Base-by-base conservation (phyloP, 306 rosid genomes). In the Prunus mira region DNA sequence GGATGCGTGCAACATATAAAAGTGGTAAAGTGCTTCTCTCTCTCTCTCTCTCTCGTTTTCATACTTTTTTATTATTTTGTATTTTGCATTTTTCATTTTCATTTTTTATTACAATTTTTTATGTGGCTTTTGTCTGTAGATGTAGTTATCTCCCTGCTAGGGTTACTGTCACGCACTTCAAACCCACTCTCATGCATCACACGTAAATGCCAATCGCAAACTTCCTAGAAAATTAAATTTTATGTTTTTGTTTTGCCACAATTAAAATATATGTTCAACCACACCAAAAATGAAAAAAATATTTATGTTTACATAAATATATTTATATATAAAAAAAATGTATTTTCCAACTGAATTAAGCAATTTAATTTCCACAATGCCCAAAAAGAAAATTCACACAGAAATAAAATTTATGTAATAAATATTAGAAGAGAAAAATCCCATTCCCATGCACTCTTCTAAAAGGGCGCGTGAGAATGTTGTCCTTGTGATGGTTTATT, bases 1-100 rank as follows among this genome's bases (percentile, higher is more conserved):
- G 91, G 93, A 90, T 91, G 93, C 96, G 93, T 91, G 97, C 97
- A 89, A 86, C 88, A 91, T 88, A 90, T 90, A 90, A 91, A 91
- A 93, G 93, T 91, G 89, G 96, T 87, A 91, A 91, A 94, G 98
- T 88, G 87, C 80, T 69, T 24, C 84, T 47, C 79, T 54, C 81
- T 47, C 81, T 54, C 81, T 47, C 81, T 32, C 77, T 43, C 71
- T 47, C 50, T 72, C 68, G 54, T 58, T 61, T 24, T 64, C 70
- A 61, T 66, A 77, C 57, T 56, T 73, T 38, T 24, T 69, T 50
- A 32, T 63, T n/a, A 4, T 38, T 30, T 61, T 34, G 6, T 57
- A 77, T 78, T 45, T 17, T 30, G 32, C 28, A 18, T 63, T 55
- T 58, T 67, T 6, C 58, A 27, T 71, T 52, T 34, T 34, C 41